These are phyloP conservation scores for Mallotus japonicus DNA, from an alignment of 441 rosid species.

Conservation along the genomic window DNA sequence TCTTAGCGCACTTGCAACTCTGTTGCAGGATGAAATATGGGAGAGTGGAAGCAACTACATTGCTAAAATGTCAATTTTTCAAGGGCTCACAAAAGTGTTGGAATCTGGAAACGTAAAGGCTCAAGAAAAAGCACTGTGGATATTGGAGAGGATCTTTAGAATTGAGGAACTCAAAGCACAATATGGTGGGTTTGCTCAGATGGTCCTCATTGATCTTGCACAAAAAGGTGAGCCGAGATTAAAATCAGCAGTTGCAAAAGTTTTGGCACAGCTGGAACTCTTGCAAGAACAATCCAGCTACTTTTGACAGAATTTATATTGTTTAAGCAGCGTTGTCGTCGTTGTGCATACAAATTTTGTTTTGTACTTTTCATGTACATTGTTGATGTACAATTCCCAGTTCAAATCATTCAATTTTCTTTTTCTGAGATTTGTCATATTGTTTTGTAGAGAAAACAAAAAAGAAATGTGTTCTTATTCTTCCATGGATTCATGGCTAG, in stretches of 20 bases:
- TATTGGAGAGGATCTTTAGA: conserved; percentile 52
- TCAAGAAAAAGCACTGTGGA: conserved; percentile 58
- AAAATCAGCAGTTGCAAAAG: conserved; percentile 41
- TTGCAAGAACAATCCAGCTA: conserved; percentile 60
- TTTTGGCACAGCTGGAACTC: conserved; percentile 58
- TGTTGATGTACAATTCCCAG: not conserved
- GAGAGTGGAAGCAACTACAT: conserved; percentile 55
- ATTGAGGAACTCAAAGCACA: conserved; percentile 40
- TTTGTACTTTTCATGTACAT: not conserved
- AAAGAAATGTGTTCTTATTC: too few relatives aligned
- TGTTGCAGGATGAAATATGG: conserved; percentile 52
- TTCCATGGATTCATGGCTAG: too few relatives aligned
- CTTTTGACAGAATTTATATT: conserved; percentile 20
- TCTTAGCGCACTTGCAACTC: conserved; percentile 48
- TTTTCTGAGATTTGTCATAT: not conserved
- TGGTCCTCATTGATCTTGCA: conserved; percentile 54
- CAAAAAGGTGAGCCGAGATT: conserved; percentile 50
- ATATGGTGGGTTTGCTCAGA: conserved; percentile 50
- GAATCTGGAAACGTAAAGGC: conserved; percentile 42
- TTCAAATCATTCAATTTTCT: not conserved
- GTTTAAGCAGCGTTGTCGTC: not conserved
- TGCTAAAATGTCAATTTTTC: conserved; percentile 35
- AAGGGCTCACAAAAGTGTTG: conserved; percentile 42
- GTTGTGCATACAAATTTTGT: conserved; percentile 1
- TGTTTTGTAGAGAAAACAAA: not conserved